Evolutionary conservation across 2,329 filamentous ascomycete species (phyloP), one percentile per base, ranked within the genome.

Genomic region (Paecilomyces niveus): DNA sequence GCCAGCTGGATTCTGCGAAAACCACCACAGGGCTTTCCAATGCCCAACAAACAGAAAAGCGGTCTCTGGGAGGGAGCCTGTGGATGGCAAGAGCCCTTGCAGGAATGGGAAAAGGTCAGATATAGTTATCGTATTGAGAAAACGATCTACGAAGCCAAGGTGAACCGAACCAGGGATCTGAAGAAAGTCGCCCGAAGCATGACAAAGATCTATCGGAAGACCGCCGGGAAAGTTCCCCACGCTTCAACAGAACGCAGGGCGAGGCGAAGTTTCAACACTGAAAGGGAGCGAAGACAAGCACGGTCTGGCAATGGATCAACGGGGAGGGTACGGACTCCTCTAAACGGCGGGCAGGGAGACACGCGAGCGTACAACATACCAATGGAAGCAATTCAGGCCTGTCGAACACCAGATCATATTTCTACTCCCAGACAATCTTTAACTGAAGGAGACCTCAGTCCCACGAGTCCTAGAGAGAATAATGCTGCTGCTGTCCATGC

Each of bases 1-100:
- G 71, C 70, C 4, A 69, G 70, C 54, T 77, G 75, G 75, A 70
- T 75, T 31, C 65, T 77, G 39, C 73, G 68, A 50, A 73, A 67
- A 54, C 75, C 75, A 3, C 75, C 73, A 1, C 73, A 76, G 56
- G 75, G 75, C 0, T 68, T 72, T 58, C 65, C 63, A 10, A 65
- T 72, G 59, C 72, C 73, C 4, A 68, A 64, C 8, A 69, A 67
- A 32, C 73, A 77, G 55, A 67, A 65, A 51, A 65, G 70, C n/a
- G 65, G 66, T 4, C 76, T 72, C 63, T 77, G 75, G 54, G 73
- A 76, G 58, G 72, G 74, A 54, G 70, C 70, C 9, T 62, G 67
- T 6, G 75, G 73, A 7, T 76, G 72, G 72, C 70, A 73, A 61
- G 74, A 76, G 59, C 75, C 63, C 31, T 60, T 76, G 1, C 65